Evolutionary conservation across 805 yeast species (phyloP), one percentile per base, ranked within the genome.

Genomic region (Blastobotrys peoriensis): DNA sequence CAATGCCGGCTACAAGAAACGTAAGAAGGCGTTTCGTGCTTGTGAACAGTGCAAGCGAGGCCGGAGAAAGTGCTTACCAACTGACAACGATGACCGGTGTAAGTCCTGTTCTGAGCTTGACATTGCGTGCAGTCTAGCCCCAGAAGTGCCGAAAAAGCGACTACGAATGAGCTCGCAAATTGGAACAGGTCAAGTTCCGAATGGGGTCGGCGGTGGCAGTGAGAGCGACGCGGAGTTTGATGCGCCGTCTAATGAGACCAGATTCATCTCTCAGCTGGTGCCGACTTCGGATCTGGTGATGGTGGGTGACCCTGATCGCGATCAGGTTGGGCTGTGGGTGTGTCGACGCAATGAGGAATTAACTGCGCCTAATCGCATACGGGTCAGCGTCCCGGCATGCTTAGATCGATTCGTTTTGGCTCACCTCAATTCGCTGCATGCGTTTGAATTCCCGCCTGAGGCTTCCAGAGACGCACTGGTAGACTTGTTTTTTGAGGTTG

Each of bases 21-120:
- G 70, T 16, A 66, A 66, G 44, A 57, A 70, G 30, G 66, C 70
- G 6, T 65, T 59, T 53, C 54, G 61, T 44, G 68, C 70, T 33
- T 66, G 70, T 48, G 52, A 51, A 21, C 63, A 57, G 43, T 66
- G 70, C 54, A 60, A 67, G 37, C 51, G 55, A 15, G 54, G 61
- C 23, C 53, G 70, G 16, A 21, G 57, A 41, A 39, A 20, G 57
- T 43, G 40, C 36, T 20, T 38, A 13, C 20, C 17, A 13, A n/a
- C 20, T 18, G 28, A 42, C 17, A 25, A 37, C n/a, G 27, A 46
- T 27, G 49, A 47, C 22, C 51, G 58, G 16, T 59, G 63, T 30
- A 49, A 51, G 39, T 52, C 59, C 4, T 59, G 63, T 36, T 44
- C 36, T 40, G 56, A 56, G 34, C 46, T 44, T 13, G 49, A 47